phyloP scores from a whole-genome alignment of 2,329 filamentous ascomycete genomes.

The Epichloe sp. region DNA sequence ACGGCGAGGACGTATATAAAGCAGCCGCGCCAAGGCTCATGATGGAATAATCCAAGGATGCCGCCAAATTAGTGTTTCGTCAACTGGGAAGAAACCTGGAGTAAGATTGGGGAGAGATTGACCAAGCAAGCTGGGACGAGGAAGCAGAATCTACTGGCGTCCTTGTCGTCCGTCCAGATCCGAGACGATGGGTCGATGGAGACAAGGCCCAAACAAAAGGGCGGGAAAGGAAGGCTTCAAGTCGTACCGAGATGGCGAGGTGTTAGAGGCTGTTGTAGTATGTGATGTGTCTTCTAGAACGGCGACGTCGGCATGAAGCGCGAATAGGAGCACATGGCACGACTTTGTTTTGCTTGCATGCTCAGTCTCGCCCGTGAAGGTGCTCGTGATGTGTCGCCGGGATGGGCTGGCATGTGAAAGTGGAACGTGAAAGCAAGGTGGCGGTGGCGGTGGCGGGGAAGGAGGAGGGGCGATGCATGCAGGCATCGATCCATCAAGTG shows the following conservation, averaged over 20 bases:
- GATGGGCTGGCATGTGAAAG: constrained; percentile 2
- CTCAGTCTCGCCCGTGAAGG: background rate
- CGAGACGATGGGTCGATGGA: too few relatives aligned
- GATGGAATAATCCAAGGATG: background rate
- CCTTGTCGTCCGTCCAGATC: too few relatives aligned
- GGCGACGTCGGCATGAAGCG: background rate
- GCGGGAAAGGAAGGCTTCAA: too few relatives aligned
- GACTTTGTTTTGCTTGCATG: background rate
- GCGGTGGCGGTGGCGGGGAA: too few relatives aligned
- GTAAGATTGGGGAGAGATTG: background rate
- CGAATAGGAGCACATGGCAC: background rate
- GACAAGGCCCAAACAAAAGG: too few relatives aligned
- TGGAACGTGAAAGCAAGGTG: background rate
- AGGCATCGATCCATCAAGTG: too few relatives aligned
- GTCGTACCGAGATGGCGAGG: too few relatives aligned
- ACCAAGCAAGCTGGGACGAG: background rate
- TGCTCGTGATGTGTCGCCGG: background rate
- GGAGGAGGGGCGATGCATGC: too few relatives aligned
- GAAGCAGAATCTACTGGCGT: too few relatives aligned
- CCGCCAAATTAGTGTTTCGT: background rate
- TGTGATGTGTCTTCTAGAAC: too few relatives aligned
- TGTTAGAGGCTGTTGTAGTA: too few relatives aligned
- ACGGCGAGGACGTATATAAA: background rate
- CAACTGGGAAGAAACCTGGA: background rate
- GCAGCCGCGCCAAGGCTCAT: background rate